phyloP scores from a whole-genome alignment of 169 alveolate species.

The Theileria parva region DNA sequence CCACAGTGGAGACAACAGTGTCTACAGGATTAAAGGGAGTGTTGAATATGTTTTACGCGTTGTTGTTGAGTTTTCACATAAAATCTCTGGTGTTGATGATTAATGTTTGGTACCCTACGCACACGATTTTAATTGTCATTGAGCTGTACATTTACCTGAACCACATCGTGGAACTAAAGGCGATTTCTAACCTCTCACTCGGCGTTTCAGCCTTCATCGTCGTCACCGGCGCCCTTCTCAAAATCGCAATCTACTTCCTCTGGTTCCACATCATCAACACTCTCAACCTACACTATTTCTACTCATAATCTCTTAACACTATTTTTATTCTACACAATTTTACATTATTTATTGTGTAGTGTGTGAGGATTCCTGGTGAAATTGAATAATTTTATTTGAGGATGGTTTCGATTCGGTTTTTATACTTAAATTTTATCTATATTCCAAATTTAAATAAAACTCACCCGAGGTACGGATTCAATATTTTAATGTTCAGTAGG shows the following conservation, averaged over 20 bases:
- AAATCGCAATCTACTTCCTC: constrained; percentile 23
- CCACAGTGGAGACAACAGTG: too few relatives aligned
- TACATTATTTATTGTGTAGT: neutral
- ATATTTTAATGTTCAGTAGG: neutral
- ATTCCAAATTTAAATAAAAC: neutral
- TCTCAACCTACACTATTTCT: neutral
- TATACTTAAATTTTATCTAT: too few relatives aligned
- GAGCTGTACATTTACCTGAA: constrained; percentile 44
- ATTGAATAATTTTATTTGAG: neutral
- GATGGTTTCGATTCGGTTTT: neutral
- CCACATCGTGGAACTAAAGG: constrained; percentile 34
- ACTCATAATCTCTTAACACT: neutral
- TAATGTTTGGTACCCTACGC: constrained; percentile 56
- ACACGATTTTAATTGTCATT: constrained; percentile 36
- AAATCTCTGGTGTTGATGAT: constrained; percentile 61
- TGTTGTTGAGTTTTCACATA: constrained; percentile 43
- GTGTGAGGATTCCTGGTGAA: neutral
- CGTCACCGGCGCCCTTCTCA: constrained; percentile 11
- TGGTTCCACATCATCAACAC: constrained; percentile 18
- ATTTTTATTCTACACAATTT: too few relatives aligned
- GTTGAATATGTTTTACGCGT: constrained; percentile 23
- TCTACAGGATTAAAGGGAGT: neutral
- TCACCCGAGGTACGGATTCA: too few relatives aligned
- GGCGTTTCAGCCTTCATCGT: constrained; percentile 5
- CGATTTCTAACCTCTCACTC: constrained; percentile 26